Evolutionary conservation across 2,329 filamentous ascomycete genomes (phyloP), one percentile per base, ranked within the genome.

Genomic region (Fusarium sp.): DNA sequence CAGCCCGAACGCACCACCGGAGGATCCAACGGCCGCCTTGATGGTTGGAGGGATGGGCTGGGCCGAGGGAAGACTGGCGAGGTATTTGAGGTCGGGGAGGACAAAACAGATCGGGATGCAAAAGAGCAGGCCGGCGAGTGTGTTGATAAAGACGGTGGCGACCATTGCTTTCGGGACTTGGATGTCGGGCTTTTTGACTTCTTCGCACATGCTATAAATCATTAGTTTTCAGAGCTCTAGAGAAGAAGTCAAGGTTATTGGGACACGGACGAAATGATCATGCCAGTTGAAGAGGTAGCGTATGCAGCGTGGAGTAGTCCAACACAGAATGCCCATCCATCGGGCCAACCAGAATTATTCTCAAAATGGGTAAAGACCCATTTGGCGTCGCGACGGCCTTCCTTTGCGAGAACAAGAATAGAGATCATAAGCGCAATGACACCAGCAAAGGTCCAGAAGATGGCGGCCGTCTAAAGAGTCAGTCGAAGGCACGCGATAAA

Each of bases 111-210:
- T 80, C 2, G 89, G 89, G 58, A 93, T 84, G 66, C 92, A 81
- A 79, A 91, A 91, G 64, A 92, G 77, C 17, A 92, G 82, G 26
- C 90, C 90, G 67, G 85, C 86, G 65, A 90, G 73, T 44, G 84
- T 87, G 82, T 92, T 92, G 78, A 92, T 83, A 68, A 88, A 64
- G 67, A 92, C 83, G 62, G 90, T 90, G 49, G 81, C 81, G 44
- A 92, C 89, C 87, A 92, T 90, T 67, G 90, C 90, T 76, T 89
- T 90, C 68, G 90, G 90, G 7, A 92, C 89, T 75, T 92, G 90
- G 3, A 83, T 86, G 0, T 89, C 83, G 8, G 90, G 90, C 44
- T 87, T 80, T 73, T 85, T 82, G n/a, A 92, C 89, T 77, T 92
- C 90, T 79, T 93, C 90, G 72, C 89, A 91, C 90, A 92, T 92